Conservation (phyloP, 257 asterid genomes). For the Mitragyna speciosa region DNA sequence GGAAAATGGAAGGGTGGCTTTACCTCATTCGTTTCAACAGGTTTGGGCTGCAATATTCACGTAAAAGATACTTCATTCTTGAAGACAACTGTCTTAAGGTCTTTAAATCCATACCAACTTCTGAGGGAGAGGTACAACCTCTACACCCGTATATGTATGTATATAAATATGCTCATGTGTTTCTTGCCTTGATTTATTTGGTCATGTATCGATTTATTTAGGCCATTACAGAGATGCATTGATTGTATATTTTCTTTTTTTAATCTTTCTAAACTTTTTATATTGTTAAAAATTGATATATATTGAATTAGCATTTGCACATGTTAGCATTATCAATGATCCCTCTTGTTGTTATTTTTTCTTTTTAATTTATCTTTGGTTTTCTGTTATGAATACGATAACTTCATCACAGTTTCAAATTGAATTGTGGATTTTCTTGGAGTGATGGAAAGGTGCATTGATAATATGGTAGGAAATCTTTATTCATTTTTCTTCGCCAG, state of each 20-base stretch:
- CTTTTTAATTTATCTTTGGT: background rate
- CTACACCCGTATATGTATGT: background rate
- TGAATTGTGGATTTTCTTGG: background rate
- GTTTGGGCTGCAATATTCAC: slow-evolving; percentile 79
- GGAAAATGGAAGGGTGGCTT: slow-evolving; percentile 89
- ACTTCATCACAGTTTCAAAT: background rate
- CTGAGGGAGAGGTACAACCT: slow-evolving; percentile 53
- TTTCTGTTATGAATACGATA: background rate
- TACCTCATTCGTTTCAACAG: slow-evolving; percentile 69
- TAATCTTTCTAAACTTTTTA: too few relatives aligned
- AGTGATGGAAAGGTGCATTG: background rate
- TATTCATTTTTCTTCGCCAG: background rate
- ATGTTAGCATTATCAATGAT: background rate
- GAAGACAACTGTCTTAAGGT: slow-evolving; percentile 77
- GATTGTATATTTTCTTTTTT: too few relatives aligned
- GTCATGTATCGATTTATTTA: slow-evolving; percentile 19
- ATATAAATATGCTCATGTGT: background rate
- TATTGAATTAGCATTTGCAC: too few relatives aligned
- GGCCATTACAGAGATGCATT: background rate
- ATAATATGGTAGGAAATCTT: background rate
- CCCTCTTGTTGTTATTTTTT: background rate
- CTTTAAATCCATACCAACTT: slow-evolving; percentile 71
- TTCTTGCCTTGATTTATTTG: background rate
- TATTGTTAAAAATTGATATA: too few relatives aligned
- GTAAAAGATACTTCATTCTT: slow-evolving; percentile 81